phyloP scores from a whole-genome alignment of 768 basidiomycete species.

The Leccinum ochraceum region DNA sequence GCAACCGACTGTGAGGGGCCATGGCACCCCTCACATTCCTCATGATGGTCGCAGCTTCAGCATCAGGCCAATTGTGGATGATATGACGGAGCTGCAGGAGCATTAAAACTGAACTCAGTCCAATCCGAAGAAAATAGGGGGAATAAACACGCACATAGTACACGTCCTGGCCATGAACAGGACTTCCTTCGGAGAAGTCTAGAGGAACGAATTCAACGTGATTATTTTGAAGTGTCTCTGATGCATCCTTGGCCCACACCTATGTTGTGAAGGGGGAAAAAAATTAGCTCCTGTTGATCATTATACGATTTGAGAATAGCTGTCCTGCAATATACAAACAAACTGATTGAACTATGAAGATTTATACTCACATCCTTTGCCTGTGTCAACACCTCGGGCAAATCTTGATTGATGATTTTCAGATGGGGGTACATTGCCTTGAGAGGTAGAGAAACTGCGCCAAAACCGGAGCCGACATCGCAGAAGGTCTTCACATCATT shows the following conservation, averaged over 20 bases:
- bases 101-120: not conserved
- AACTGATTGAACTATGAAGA: not conserved
- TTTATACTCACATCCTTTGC: conserved; percentile 20
- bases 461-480: conserved; percentile 32
- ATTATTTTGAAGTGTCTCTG: not conserved
- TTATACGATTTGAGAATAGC: not conserved
- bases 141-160: not conserved
- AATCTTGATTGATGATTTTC: conserved; percentile 29
- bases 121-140: not conserved
- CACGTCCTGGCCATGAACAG: not conserved
- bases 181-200: not conserved
- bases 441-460: conserved; percentile 29
- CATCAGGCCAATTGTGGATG: conserved; percentile 39
- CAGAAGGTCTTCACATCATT: conserved; percentile 25
- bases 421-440: conserved; percentile 27
- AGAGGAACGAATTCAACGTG: not conserved
- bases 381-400: conserved; percentile 27
- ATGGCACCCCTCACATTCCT: conserved; percentile 31
- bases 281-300: not conserved
- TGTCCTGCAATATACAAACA: not conserved
- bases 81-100: conserved; percentile 26
- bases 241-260: not conserved
- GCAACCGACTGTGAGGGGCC: conserved; percentile 29
- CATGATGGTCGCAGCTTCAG: conserved; percentile 33
- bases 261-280: not conserved